Evolutionary conservation across 768 basidiomycete species (phyloP), one percentile per base, ranked within the genome.

Genomic region (Suillus sp.): DNA sequence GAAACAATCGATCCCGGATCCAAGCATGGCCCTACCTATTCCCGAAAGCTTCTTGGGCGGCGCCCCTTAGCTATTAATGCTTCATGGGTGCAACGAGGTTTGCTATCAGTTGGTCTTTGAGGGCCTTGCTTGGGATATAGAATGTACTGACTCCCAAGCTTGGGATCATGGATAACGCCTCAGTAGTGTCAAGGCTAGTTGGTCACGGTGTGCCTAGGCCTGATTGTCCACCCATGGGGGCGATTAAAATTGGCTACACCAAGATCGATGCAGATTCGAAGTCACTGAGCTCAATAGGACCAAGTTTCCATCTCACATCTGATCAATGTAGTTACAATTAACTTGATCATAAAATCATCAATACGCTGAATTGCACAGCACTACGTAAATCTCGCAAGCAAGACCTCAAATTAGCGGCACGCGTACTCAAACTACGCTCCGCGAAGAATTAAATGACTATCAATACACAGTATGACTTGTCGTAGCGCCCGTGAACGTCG

Each of bases 391-490:
- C 50, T 43, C 50, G 59, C 59, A 57, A 60, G 59, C 59, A 56
- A 60, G 59, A 51, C 14, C 20, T 16, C 30, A 58, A 57, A 60
- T 56, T 56, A 51, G 30, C 25, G 32, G 30, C 18, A 57, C 18
- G 20, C 10, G 35, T 32, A 60, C 35, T 47, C 59, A 47, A 27
- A 47, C 22, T 25, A 22, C 4, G 25, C 20, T 3, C 35, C 18
- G 59, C 30, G 22, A 37, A 64, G 51, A 22, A 62, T n/a, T 40
- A 47, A 20, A 38, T n/a, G 65, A 64, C 65, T 69, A 69, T 65
- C n/a, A 66, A 73, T 74, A 73, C 72, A 71, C 72, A 69, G 72
- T 74, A 73, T 66, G 67, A 62, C 70, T 63, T 50, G 35, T 59
- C 60, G 54, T 61, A 51, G 38, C 27, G 35, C 50, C 9, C 60